Conservation (phyloP, 73 alveolate genomes). For the Paramecium biaurelia region DNA sequence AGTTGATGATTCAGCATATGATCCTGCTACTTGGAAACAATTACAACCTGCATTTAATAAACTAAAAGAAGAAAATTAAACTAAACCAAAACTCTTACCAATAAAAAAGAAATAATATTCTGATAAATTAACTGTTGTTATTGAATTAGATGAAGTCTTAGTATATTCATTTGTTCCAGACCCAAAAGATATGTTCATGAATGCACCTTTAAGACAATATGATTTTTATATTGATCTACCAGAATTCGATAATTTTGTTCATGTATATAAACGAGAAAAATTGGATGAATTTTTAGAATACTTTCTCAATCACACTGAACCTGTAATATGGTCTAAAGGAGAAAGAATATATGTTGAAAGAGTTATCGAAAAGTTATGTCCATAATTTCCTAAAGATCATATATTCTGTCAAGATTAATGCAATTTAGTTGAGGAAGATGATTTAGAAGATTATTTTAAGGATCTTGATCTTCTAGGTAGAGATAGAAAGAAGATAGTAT, state of each 20-base stretch:
- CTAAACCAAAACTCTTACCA: slow-evolving; percentile 48
- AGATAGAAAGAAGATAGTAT: slow-evolving; percentile 56
- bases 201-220: slow-evolving; percentile 61
- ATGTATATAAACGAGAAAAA: slow-evolving; percentile 57
- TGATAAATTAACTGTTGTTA: slow-evolving; percentile 59
- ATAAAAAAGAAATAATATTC: slow-evolving; percentile 29
- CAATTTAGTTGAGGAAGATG: slow-evolving; percentile 53
- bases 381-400: slow-evolving; percentile 55
- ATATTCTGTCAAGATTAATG: slow-evolving; percentile 49
- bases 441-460: slow-evolving; percentile 54
- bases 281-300: slow-evolving; percentile 57
- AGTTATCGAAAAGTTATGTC: slow-evolving; percentile 48
- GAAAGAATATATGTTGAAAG: slow-evolving; percentile 54
- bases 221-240: slow-evolving; percentile 62
- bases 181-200: slow-evolving; percentile 59
- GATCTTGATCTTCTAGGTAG: slow-evolving; percentile 56
- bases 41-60: slow-evolving; percentile 32
- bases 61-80: slow-evolving; percentile 33
- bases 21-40: slow-evolving; percentile 55
- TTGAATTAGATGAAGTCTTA: slow-evolving; percentile 62
- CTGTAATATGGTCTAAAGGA: slow-evolving; percentile 59
- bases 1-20: slow-evolving; percentile 38
- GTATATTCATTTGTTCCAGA: slow-evolving; percentile 66
- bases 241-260: slow-evolving; percentile 52
- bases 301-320: slow-evolving; percentile 45